phyloP scores from a whole-genome alignment of 495 filamentous ascomycete genomes.

The Penicillium cataractarum region DNA sequence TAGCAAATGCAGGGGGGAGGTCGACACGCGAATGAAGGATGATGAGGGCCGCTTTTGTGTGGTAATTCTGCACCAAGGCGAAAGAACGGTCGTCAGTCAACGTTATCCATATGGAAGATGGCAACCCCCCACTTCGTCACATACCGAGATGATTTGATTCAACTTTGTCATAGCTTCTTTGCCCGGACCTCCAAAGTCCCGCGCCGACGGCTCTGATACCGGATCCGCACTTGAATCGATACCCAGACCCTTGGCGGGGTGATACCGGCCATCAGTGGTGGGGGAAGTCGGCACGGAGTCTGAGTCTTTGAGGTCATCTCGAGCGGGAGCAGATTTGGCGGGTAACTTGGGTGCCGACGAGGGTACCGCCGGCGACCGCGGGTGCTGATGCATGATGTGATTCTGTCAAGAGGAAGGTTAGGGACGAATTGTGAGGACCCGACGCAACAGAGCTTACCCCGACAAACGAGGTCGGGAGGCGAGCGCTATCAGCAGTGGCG shows the following conservation, averaged over 20 bases:
- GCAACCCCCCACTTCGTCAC: slow-evolving; percentile 13
- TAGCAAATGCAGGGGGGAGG: slow-evolving; percentile 62
- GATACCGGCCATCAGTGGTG: slow-evolving; percentile 40
- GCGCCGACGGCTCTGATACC: slow-evolving; percentile 30
- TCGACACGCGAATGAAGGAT: slow-evolving; percentile 79
- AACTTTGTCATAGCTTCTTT: slow-evolving; percentile 72
- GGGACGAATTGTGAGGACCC: background rate
- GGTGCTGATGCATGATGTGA: slow-evolving; percentile 79
- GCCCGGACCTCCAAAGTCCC: slow-evolving; percentile 32
- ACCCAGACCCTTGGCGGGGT: slow-evolving; percentile 41
- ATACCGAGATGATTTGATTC: slow-evolving; percentile 89
- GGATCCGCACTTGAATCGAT: slow-evolving; percentile 47
- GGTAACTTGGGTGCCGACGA: slow-evolving; percentile 68
- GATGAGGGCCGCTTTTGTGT: slow-evolving; percentile 83
- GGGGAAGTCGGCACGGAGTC: slow-evolving; percentile 42
- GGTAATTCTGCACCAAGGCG: slow-evolving; percentile 70
- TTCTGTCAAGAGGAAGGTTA: slow-evolving; percentile 2
- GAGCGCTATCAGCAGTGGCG: slow-evolving; percentile 32
- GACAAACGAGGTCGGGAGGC: slow-evolving; percentile 18
- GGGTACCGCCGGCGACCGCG: slow-evolving; percentile 61
- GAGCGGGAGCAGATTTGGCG: slow-evolving; percentile 65
- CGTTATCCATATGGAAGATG: background rate
- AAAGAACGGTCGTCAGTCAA: slow-evolving; percentile 16
- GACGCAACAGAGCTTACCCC: slow-evolving; percentile 22
- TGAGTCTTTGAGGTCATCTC: slow-evolving; percentile 72